These are phyloP conservation scores for Pulicaria dysenterica DNA, from an alignment of 129 eudicot genomes.

Conservation along the genomic window DNA sequence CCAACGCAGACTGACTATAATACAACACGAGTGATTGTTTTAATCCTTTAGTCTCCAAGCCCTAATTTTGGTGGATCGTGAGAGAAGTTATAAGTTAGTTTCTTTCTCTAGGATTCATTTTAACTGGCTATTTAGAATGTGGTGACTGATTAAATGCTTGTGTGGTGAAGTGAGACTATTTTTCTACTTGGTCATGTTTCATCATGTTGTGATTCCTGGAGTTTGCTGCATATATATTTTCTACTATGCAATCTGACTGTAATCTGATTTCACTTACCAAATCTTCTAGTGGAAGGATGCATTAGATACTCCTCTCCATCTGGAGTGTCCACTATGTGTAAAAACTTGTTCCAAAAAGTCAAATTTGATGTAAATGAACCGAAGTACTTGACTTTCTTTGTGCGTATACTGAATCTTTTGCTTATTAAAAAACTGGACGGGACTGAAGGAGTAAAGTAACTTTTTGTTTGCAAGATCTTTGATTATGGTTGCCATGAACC, in stretches of 20 bases:
- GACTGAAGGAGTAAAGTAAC: neutral
- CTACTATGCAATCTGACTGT: neutral
- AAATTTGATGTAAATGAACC: no score
- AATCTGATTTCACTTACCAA: neutral
- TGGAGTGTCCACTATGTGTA: no score
- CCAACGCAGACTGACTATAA: no score
- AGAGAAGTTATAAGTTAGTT: no score
- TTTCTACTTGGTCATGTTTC: neutral
- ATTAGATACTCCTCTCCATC: conserved; percentile 16
- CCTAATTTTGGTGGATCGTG: neutral
- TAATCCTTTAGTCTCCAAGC: neutral
- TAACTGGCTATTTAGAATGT: no score
- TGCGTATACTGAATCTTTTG: no score
- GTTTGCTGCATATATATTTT: neutral
- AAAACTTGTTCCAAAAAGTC: no score
- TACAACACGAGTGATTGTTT: neutral
- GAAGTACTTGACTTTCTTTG: no score
- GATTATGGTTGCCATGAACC: conserved; percentile 8
- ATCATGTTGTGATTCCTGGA: neutral
- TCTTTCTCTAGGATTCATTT: no score
- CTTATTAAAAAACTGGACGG: no score
- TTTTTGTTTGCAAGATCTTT: neutral
- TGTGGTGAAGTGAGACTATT: neutral
- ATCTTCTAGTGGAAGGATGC: conserved; percentile 3
- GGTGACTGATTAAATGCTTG: neutral